Evolutionary conservation across 2,329 filamentous ascomycete species (phyloP).

Genomic region (Fusarium coffeatum): DNA sequence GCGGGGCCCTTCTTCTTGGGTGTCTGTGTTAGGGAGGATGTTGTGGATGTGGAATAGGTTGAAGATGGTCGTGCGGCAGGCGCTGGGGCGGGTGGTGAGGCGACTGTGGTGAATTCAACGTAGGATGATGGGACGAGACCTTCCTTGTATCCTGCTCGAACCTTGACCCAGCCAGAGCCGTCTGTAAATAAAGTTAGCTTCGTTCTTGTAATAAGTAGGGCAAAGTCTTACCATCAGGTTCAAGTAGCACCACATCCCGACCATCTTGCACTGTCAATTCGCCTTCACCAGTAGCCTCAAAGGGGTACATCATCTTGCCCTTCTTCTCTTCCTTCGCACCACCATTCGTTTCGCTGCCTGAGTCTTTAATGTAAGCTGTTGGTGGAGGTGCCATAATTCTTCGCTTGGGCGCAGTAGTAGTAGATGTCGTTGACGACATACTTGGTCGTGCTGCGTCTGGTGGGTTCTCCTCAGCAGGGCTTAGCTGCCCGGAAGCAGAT

Average conservation of each 20-base stretch:
- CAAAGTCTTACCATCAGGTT: conserved; percentile 80
- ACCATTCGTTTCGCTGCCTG: conserved; percentile 63
- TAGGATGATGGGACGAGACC: conserved; percentile 91
- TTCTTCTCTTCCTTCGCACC: conserved; percentile 62
- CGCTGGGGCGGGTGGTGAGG: conserved; percentile 56
- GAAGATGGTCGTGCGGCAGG: conserved; percentile 74
- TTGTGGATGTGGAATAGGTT: conserved; percentile 77
- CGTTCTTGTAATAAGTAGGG: neutral
- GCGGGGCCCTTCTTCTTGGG: conserved; percentile 89
- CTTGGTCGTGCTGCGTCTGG: conserved; percentile 43
- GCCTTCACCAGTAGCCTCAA: conserved; percentile 82
- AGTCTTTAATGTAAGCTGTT: conserved; percentile 77
- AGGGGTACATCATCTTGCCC: conserved; percentile 91
- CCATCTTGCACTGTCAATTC: conserved; percentile 86
- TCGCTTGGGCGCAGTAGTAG: conserved; percentile 64
- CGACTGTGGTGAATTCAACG: conserved; percentile 71
- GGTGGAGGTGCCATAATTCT: conserved; percentile 91
- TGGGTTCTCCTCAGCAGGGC: conserved; percentile 63
- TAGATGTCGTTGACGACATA: conserved; percentile 47
- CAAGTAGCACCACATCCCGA: conserved; percentile 79
- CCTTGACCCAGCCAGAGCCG: conserved; percentile 90
- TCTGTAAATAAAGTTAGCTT: conserved; percentile 64
- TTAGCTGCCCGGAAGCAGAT: conserved; percentile 59
- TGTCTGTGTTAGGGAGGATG: conserved; percentile 50
- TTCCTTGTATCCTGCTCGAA: conserved; percentile 78